phyloP scores from a whole-genome alignment of 2,329 filamentous ascomycete species.

The Trichoderma lentiforme region DNA sequence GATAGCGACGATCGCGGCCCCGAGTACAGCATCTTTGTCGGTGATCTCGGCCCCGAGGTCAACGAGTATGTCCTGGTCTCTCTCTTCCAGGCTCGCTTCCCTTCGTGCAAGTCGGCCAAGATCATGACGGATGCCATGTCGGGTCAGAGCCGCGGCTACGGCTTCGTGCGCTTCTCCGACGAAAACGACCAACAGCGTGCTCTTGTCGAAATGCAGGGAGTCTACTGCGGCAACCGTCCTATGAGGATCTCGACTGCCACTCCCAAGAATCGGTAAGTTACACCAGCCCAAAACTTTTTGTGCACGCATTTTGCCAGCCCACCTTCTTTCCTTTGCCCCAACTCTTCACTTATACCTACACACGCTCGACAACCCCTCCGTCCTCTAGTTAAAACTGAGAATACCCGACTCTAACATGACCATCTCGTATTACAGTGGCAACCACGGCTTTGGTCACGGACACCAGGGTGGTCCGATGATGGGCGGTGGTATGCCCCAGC shows the following conservation, averaged over 20 bases:
- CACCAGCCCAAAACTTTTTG: neutral
- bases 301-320: neutral
- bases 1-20: slow-evolving; percentile 87
- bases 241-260: slow-evolving; percentile 99
- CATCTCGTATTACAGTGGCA: slow-evolving; percentile 27
- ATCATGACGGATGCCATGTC: slow-evolving; percentile 99
- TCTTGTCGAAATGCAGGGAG: slow-evolving; percentile 96
- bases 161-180: slow-evolving; percentile 95
- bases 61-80: slow-evolving; percentile 98
- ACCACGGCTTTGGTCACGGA: slow-evolving; percentile 41
- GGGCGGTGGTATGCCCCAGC: slow-evolving; percentile 42
- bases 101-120: slow-evolving; percentile 98
- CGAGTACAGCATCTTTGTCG: slow-evolving; percentile 96
- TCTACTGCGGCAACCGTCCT: slow-evolving; percentile 96
- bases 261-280: slow-evolving; percentile 75
- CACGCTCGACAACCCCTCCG: no score
- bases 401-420: neutral
- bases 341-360: neutral
- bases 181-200: slow-evolving; percentile 95
- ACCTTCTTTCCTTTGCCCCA: neutral
- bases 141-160: slow-evolving; percentile 95
- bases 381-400: neutral
- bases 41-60: slow-evolving; percentile 94
- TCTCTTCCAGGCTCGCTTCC: slow-evolving; percentile 93
- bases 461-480: slow-evolving; percentile 46